Evolutionary conservation across 768 basidiomycete species (phyloP).

Genomic region (Rickenella mellea): DNA sequence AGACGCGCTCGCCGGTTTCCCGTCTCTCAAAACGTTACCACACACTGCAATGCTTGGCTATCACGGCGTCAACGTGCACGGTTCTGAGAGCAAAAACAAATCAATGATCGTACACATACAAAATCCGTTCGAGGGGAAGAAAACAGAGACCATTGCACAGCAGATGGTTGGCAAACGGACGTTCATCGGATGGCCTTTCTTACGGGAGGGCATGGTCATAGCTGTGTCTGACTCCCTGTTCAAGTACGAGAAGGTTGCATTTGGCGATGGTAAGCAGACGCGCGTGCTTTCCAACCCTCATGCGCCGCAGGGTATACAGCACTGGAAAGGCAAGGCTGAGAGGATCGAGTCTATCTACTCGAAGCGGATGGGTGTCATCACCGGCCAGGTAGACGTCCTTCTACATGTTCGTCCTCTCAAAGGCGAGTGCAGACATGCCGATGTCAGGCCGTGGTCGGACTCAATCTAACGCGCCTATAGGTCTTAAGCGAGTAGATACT

Average conservation of each 20-base stretch:
- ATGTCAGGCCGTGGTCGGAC: too few species aligned
- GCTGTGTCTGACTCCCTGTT: slow-evolving; percentile 81
- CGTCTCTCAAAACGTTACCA: slow-evolving; percentile 85
- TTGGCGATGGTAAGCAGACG: slow-evolving; percentile 39
- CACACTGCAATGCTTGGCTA: slow-evolving; percentile 66
- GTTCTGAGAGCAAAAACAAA: slow-evolving; percentile 82
- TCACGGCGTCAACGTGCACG: slow-evolving; percentile 92
- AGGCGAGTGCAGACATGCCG: slow-evolving; percentile 39
- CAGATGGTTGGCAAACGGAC: slow-evolving; percentile 68
- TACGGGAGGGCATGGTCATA: slow-evolving; percentile 84
- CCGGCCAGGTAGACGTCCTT: slow-evolving; percentile 69
- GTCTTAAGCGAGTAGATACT: slow-evolving; percentile 79
- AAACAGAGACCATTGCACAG: slow-evolving; percentile 63
- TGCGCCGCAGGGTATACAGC: slow-evolving; percentile 48
- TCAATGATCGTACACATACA: slow-evolving; percentile 86
- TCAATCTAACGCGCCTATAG: too few species aligned
- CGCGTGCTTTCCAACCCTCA: slow-evolving; percentile 70
- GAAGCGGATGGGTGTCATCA: slow-evolving; percentile 81
- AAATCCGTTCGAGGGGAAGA: slow-evolving; percentile 59
- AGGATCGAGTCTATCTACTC: slow-evolving; percentile 78
- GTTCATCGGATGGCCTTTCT: slow-evolving; percentile 89
- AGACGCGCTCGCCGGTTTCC: slow-evolving; percentile 89
- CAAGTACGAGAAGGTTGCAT: slow-evolving; percentile 66
- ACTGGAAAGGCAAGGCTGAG: slow-evolving; percentile 79
- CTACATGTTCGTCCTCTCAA: slow-evolving; percentile 88